Conservation (phyloP, 2,329 filamentous ascomycete species). For the Cadophora luteo-olivacea region DNA sequence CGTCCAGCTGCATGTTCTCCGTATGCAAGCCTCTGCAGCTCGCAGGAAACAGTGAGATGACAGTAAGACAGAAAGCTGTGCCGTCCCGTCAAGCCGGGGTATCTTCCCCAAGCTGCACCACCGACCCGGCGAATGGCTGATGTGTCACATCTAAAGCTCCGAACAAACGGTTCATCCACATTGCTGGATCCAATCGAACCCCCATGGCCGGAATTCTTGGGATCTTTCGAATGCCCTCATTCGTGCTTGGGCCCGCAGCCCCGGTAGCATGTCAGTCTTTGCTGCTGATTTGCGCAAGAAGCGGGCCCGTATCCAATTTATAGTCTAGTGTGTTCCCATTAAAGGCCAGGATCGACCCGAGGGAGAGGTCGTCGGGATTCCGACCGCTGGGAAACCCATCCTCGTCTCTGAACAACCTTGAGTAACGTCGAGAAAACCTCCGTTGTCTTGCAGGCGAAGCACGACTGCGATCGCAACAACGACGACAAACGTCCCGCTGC, state of each 20-base stretch:
- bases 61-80: neutral
- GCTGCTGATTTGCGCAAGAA: conserved; percentile 17
- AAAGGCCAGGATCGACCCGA: conserved; percentile 19
- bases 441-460: neutral
- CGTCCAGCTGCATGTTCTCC: neutral
- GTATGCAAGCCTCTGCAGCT: conserved; percentile 5
- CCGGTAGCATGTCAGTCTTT: neutral
- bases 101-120: neutral
- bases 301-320: conserved; percentile 4
- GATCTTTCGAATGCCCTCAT: conserved; percentile 7
- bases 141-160: conserved; percentile 12
- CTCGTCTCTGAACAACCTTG: conserved; percentile 13
- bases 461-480: conserved; percentile 9
- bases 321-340: conserved; percentile 9
- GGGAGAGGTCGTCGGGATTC: conserved; percentile 3
- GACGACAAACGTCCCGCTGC: neutral
- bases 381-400: neutral
- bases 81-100: conserved; percentile 5
- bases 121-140: neutral
- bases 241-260: conserved; percentile 2
- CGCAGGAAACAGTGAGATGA: neutral
- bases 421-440: neutral
- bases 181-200: conserved; percentile 21
- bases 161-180: conserved; percentile 25
- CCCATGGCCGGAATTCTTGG: conserved; percentile 3